These are phyloP conservation scores for Eucalyptus coolabah DNA, from an alignment of 345 rosid species.

Conservation along the genomic window DNA sequence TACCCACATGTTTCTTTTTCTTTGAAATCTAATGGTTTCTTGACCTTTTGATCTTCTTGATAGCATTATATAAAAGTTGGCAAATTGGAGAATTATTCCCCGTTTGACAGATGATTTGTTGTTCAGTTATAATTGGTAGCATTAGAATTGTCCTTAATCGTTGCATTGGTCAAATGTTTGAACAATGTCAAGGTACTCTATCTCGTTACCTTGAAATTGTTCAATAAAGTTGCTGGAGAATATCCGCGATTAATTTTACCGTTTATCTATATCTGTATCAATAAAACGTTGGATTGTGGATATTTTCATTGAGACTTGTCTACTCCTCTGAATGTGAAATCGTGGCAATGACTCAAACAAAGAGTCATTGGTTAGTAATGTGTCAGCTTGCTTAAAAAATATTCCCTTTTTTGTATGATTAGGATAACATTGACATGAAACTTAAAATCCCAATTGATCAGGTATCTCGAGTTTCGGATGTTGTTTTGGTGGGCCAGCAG, in stretches of 20 bases:
- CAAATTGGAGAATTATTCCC: neutral
- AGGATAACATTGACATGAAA: neutral
- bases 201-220: neutral
- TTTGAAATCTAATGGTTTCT: neutral
- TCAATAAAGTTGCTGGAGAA: neutral
- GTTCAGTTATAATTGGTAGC: neutral
- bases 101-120: neutral
- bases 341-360: neutral
- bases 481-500: constrained; percentile 65
- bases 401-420: neutral
- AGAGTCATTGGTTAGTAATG: neutral
- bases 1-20: neutral
- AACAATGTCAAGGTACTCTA: neutral
- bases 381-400: neutral
- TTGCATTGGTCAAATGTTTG: neutral
- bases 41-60: neutral
- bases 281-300: neutral
- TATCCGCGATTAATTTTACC: neutral
- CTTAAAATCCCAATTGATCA: constrained; percentile 14
- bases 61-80: neutral
- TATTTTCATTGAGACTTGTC: neutral
- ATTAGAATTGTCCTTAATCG: neutral
- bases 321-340: neutral
- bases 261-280: neutral
- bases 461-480: constrained; percentile 78